Percentiles rank a stretch among this genome's conserved stretches.
These are phyloP conservation scores for Toxicodendron radicans DNA, from an alignment of 345 rosid species.

Conservation along the genomic window DNA sequence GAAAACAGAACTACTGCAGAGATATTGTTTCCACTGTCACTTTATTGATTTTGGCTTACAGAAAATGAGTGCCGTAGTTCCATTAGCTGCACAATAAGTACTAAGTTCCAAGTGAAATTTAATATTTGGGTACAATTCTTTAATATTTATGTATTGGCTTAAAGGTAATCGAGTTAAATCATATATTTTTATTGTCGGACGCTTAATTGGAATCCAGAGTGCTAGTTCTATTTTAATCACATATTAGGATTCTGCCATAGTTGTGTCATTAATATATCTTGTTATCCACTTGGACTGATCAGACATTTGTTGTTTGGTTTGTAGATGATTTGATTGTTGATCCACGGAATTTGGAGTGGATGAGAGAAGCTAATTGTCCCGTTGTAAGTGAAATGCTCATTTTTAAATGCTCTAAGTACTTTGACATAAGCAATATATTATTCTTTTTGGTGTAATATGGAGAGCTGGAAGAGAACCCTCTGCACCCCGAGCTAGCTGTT, in stretches of 20 bases:
- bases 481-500: background rate
- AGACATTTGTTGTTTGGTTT: constrained; percentile 27
- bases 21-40: background rate
- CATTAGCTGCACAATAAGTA: background rate
- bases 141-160: background rate
- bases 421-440: background rate
- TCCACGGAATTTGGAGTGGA: constrained; percentile 94
- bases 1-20: background rate
- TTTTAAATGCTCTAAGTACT: background rate
- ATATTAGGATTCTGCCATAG: background rate
- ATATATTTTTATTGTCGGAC: background rate
- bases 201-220: constrained; percentile 7
- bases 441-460: background rate
- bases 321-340: constrained; percentile 93
- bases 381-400: constrained; percentile 58
- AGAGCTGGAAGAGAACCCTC: background rate
- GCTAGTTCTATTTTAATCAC: background rate
- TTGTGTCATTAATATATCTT: background rate
- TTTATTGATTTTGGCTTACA: background rate
- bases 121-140: background rate
- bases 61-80: background rate
- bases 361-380: constrained; percentile 95
- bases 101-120: background rate
- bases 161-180: background rate
- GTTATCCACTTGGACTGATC: constrained; percentile 20